A percentile compares a stretch with the other conserved stretches of the same genome.
These are phyloP conservation scores for Deuterostichococcus epilithicus DNA, from an alignment of 139 green algal species.

Conservation along the genomic window DNA sequence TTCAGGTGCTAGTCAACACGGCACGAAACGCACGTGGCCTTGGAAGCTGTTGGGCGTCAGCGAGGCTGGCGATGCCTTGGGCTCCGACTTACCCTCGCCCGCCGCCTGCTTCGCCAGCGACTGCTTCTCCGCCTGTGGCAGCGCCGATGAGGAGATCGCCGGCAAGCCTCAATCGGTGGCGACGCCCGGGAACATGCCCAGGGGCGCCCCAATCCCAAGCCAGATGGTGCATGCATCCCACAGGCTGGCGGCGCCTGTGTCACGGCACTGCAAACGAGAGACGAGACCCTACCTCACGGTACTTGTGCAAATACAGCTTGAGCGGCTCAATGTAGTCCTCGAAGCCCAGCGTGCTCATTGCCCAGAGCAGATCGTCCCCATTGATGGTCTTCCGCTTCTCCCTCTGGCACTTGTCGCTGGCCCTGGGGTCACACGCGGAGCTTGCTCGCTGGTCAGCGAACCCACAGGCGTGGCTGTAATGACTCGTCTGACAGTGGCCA, in stretches of 20 bases:
- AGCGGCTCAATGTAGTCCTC: slow-evolving; percentile 96
- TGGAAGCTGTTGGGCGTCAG: neutral
- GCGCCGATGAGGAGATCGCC: no score
- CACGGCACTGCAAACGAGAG: neutral
- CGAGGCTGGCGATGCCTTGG: neutral
- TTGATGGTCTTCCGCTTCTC: slow-evolving; percentile 99
- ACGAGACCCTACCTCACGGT: slow-evolving; percentile 67
- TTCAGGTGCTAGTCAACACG: no score
- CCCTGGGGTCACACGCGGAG: slow-evolving; percentile 64
- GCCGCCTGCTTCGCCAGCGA: slow-evolving; percentile 22
- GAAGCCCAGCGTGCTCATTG: slow-evolving; percentile 95
- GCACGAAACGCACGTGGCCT: neutral
- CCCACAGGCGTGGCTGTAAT: no score
- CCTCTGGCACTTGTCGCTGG: slow-evolving; percentile 96
- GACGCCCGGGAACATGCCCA: no score
- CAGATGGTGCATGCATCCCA: neutral
- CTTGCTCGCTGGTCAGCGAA: no score
- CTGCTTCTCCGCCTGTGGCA: slow-evolving; percentile 21
- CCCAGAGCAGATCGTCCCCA: slow-evolving; percentile 97
- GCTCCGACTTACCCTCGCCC: slow-evolving; percentile 12
- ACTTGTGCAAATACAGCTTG: slow-evolving; percentile 94
- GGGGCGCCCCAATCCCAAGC: neutral
- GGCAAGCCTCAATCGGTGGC: no score
- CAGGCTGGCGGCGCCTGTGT: neutral
- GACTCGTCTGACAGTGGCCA: no score